Evolutionary conservation across 2,329 filamentous ascomycete species (phyloP).

Genomic region (Ophiocordyceps unilateralis): DNA sequence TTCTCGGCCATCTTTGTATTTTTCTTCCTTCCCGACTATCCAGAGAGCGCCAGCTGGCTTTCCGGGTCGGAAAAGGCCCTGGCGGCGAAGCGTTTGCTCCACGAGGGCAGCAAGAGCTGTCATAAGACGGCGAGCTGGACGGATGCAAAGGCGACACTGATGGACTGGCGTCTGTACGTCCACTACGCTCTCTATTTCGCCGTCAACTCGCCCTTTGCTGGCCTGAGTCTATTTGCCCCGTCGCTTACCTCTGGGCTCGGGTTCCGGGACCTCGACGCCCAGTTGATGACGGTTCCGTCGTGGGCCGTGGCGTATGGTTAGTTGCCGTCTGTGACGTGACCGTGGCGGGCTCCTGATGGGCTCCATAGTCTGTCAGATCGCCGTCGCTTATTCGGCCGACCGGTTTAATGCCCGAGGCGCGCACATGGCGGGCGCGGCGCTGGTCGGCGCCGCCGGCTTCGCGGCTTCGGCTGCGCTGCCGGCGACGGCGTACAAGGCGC

Average conservation of each 20-base stretch:
- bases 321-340: neutral
- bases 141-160: constrained; percentile 53
- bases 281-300: constrained; percentile 50
- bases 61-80: constrained; percentile 41
- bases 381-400: constrained; percentile 43
- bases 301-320: constrained; percentile 41
- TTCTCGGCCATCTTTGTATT: constrained; percentile 43
- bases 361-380: constrained; percentile 19
- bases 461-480: constrained; percentile 47
- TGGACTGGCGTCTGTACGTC: constrained; percentile 51
- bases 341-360: neutral
- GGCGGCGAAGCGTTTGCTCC: constrained; percentile 22
- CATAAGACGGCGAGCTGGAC: constrained; percentile 45
- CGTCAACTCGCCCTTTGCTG: constrained; percentile 37
- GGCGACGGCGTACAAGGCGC: constrained; percentile 34
- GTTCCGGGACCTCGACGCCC: constrained; percentile 34
- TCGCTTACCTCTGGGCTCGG: constrained; percentile 38
- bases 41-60: constrained; percentile 47
- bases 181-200: constrained; percentile 45
- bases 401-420: constrained; percentile 35
- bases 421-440: constrained; percentile 24
- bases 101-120: constrained; percentile 34
- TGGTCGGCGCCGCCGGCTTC: constrained; percentile 31
- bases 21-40: constrained; percentile 52
- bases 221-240: constrained; percentile 43